Base-by-base conservation (phyloP, 1,284 basidiomycete species). In the Earliella scabrosa region DNA sequence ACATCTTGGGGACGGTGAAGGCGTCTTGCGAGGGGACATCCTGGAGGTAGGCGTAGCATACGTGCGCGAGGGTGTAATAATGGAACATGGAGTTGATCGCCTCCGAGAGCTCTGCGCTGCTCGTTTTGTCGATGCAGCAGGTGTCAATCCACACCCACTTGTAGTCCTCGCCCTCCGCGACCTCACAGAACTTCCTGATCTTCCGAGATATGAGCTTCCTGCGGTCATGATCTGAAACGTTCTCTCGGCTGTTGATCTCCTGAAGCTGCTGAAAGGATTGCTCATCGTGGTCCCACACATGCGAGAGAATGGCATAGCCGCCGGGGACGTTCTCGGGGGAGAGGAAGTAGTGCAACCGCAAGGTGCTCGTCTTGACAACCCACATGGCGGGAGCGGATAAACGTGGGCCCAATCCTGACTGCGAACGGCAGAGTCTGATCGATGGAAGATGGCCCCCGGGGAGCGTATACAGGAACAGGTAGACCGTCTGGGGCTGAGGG, bases 81-180 rank as follows among this genome's bases (percentile, higher is more conserved):
- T 10, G 23, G 35, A 44, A 57, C 55, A 57, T 57, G 10, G 55
- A 48, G 46, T 57, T 57, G 45, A 57, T 57, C 16, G 55, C 50
- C 41, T 57, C 55, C 1, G 55, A 52, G 18, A 57, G 55, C 35
- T 57, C 55, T 2, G 56, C 20, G 31, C 56, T 53, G 36, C 51
- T 57, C 45, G 31, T 40, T 31, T 56, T 57, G 51, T 57, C 36
- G 47, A 57, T 52, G 50, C 51, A 57, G 46, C 56, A 52, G 10
- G 56, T 52, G 38, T 57, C 56, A n/a, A 52, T 34, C 56, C 56
- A 57, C 8, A 45, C 35, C 56, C 56, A 57, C 18, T 20, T 10
- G 47, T 45, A 52, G 7, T 50, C 56, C n/a, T 52, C 41, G 3
- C 23, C 36, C 46, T 44, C 50, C 11, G 56, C 50, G 35, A 57